These are phyloP conservation scores for Datisca glomerata DNA, from an alignment of 306 rosid species.

Conservation along the genomic window DNA sequence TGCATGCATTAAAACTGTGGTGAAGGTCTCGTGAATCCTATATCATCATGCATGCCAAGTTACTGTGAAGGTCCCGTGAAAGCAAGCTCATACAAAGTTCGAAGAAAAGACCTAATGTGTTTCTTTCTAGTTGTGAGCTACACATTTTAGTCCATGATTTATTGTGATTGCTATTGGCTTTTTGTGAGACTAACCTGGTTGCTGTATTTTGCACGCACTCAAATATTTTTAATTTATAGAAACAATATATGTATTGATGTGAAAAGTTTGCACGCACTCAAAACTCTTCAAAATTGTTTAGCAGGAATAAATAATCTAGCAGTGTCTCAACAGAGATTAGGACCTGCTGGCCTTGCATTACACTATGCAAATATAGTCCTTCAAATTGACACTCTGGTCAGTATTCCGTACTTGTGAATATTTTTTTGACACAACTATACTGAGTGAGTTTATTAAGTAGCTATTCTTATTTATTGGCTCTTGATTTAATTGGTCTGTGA, in stretches of 20 bases:
- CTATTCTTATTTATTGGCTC: too few relatives aligned
- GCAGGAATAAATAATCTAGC: slow-evolving; percentile 38
- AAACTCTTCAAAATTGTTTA: slow-evolving; percentile 9
- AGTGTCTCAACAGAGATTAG: slow-evolving; percentile 37
- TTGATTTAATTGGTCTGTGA: too few relatives aligned
- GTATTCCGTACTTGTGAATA: too few relatives aligned
- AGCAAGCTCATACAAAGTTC: not conserved
- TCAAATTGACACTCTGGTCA: slow-evolving; percentile 78
- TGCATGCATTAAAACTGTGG: too few relatives aligned
- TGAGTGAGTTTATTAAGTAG: too few relatives aligned
- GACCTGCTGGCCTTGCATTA: slow-evolving; percentile 80
- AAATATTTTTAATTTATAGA: too few relatives aligned
- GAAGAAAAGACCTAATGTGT: not conserved
- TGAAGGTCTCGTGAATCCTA: too few relatives aligned
- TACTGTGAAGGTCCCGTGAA: not conserved
- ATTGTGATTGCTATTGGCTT: not conserved
- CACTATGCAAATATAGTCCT: slow-evolving; percentile 83
- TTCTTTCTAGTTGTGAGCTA: not conserved
- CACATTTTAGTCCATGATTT: too few relatives aligned
- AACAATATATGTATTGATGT: too few relatives aligned
- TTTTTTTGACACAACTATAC: too few relatives aligned
- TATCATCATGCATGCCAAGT: too few relatives aligned
- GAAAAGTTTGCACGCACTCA: too few relatives aligned
- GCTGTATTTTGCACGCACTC: not conserved
- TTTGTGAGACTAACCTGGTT: not conserved